phyloP scores from a whole-genome alignment of 1,284 basidiomycete species.

The Rhodotorula sp. region DNA sequence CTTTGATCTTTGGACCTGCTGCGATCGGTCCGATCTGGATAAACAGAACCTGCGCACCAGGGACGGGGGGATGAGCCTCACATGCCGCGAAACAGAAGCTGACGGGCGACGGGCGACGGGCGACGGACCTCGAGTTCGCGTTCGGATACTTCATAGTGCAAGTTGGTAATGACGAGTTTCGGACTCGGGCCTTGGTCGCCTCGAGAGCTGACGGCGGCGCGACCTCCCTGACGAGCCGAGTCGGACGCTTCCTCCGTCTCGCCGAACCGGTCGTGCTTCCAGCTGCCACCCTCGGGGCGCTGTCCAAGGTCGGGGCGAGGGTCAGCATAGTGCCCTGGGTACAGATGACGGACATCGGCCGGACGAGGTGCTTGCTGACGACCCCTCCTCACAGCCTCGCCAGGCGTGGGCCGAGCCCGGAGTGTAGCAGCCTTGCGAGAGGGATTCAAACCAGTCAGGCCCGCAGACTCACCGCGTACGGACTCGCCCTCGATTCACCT shows the following conservation, averaged over 20 bases:
- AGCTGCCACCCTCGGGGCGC: slow-evolving; percentile 23
- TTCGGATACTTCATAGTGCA: slow-evolving; percentile 90
- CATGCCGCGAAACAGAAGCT: no score
- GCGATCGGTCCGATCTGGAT: slow-evolving; percentile 86
- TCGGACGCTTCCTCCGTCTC: neutral
- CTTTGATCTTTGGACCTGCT: slow-evolving; percentile 88
- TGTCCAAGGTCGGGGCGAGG: neutral
- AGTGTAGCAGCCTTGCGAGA: neutral
- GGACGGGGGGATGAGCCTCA: neutral
- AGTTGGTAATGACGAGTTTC: slow-evolving; percentile 76
- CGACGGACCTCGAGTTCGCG: slow-evolving; percentile 77
- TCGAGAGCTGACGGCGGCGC: neutral
- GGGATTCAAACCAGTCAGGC: no score
- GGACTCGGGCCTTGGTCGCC: slow-evolving; percentile 46
- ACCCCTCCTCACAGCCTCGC: no score
- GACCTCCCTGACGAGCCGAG: neutral
- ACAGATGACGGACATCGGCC: no score
- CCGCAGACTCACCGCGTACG: neutral
- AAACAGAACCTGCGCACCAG: slow-evolving; percentile 70
- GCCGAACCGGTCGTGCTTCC: slow-evolving; percentile 39
- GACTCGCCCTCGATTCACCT: slow-evolving; percentile 1
- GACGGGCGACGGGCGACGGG: neutral
- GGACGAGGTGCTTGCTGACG: no score
- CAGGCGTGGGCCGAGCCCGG: no score
- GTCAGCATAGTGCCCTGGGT: no score